Conservation (phyloP, 768 basidiomycete species). For the Collybia sordida region DNA sequence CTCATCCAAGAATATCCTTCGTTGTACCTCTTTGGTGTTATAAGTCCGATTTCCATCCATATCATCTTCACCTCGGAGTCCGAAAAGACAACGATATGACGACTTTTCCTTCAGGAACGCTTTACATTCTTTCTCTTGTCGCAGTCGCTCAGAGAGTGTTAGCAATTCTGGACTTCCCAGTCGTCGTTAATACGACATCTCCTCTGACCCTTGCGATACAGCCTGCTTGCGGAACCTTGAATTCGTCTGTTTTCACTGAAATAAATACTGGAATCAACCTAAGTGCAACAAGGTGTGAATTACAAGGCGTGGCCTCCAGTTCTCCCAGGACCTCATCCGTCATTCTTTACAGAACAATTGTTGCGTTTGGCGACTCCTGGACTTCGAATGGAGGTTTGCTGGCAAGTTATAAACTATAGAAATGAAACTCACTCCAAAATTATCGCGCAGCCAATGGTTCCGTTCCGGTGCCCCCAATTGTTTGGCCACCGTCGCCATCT, state of each 20-base stretch:
- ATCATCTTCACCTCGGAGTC: too few species aligned
- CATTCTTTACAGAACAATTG: conserved; percentile 18
- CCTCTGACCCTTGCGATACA: conserved; percentile 22
- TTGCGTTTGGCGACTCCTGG: conserved; percentile 31
- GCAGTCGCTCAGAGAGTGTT: too few species aligned
- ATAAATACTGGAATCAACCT: conserved; percentile 26
- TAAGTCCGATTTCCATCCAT: too few species aligned
- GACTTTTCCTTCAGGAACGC: too few species aligned
- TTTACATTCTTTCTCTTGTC: too few species aligned
- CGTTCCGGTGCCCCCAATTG: conserved; percentile 27
- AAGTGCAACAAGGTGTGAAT: conserved; percentile 16
- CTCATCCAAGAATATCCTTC: too few species aligned
- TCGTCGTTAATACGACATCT: conserved; percentile 24
- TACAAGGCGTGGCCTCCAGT: too few species aligned
- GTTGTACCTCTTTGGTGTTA: too few species aligned
- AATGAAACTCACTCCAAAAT: background rate
- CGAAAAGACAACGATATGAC: too few species aligned
- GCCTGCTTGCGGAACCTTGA: conserved; percentile 23
- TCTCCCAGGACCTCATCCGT: too few species aligned
- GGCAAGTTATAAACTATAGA: background rate
- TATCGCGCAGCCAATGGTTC: conserved; percentile 25
- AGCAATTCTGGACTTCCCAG: conserved; percentile 16
- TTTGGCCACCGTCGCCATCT: conserved; percentile 30
- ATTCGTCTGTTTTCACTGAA: conserved; percentile 22
- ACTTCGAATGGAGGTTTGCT: conserved; percentile 25